Evolutionary conservation across 306 rosid genomes (phyloP).

Genomic region (Malus asiatica): DNA sequence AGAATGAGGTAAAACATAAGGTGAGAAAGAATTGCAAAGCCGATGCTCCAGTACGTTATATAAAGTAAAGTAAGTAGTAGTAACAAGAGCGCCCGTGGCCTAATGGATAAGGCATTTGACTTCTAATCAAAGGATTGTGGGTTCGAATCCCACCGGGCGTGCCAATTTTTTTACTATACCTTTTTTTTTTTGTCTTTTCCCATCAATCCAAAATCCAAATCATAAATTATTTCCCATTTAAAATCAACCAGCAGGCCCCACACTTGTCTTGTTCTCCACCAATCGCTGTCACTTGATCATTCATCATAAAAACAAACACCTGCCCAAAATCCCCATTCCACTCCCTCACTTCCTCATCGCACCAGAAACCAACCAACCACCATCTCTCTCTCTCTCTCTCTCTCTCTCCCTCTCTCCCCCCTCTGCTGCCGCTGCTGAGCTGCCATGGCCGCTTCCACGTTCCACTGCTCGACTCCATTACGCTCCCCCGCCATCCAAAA

Average conservation of each 20-base stretch:
- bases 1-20: background rate
- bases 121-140: slow-evolving; percentile 32
- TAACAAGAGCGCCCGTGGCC: slow-evolving; percentile 24
- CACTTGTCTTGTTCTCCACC: background rate
- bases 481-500: slow-evolving; percentile 14
- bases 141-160: slow-evolving; percentile 36
- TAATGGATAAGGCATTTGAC: slow-evolving; percentile 35
- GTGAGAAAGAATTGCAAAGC: background rate
- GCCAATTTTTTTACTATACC: rapidly evolving
- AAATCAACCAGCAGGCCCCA: background rate
- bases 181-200: background rate
- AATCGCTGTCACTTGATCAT: background rate
- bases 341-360: background rate
- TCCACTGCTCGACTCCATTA: background rate
- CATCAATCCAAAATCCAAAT: background rate
- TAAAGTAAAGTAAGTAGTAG: too few species aligned
- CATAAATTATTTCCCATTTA: background rate
- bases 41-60: background rate
- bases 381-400: background rate
- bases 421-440: background rate
- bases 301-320: background rate
- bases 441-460: slow-evolving; percentile 21
- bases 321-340: background rate
- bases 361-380: background rate
- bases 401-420: background rate